Evolutionary conservation across 805 yeast genomes (phyloP).

Genomic region (Metschnikowia reukaufii): DNA sequence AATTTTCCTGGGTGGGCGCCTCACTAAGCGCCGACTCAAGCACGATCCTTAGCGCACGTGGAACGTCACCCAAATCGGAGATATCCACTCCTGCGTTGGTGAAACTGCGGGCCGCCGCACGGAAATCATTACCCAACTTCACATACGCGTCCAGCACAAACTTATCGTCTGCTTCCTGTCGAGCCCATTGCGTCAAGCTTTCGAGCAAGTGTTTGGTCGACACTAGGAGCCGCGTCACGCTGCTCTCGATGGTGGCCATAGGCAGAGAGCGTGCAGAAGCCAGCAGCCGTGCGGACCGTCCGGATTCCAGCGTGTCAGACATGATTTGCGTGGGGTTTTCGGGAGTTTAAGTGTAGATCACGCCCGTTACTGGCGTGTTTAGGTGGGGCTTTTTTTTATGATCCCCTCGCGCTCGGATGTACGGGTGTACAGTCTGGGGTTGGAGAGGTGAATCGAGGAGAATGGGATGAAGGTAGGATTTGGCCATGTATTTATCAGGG

Average conservation of each 20-base stretch:
- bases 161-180: slow-evolving; percentile 70
- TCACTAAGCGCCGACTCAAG: slow-evolving; percentile 85
- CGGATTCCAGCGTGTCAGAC: slow-evolving; percentile 5
- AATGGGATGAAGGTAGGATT: no score
- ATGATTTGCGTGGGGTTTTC: not conserved
- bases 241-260: slow-evolving; percentile 63
- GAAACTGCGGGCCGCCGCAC: slow-evolving; percentile 80
- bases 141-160: slow-evolving; percentile 91
- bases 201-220: slow-evolving; percentile 89
- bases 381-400: no score
- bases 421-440: no score
- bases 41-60: slow-evolving; percentile 72
- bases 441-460: no score
- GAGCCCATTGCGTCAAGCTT: slow-evolving; percentile 87
- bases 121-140: slow-evolving; percentile 88
- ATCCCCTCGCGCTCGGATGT: no score
- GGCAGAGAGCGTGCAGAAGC: slow-evolving; percentile 18
- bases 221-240: slow-evolving; percentile 75
- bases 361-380: no score
- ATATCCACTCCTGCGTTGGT: slow-evolving; percentile 76
- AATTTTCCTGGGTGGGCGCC: slow-evolving; percentile 76
- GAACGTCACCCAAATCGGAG: slow-evolving; percentile 86
- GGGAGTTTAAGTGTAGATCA: no score
- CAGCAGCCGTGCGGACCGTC: slow-evolving; percentile 2
- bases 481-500: no score